These are phyloP conservation scores for Coemansia javaensis DNA, from an alignment of 192 early-diverging fungal genomes.

Conservation along the genomic window DNA sequence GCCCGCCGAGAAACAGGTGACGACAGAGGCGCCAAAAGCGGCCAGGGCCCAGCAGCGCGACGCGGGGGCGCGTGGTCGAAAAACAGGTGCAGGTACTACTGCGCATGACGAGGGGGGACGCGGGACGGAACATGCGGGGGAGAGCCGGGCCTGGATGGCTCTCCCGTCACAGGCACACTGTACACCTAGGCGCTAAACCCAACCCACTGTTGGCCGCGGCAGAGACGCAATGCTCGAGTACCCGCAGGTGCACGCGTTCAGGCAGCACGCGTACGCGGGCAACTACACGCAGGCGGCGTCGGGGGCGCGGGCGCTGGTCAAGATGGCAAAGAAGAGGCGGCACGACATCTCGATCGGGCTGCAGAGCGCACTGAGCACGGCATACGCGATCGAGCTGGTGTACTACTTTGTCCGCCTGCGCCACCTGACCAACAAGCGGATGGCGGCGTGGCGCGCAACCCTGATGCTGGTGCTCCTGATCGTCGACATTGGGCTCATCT, in stretches of 20 bases:
- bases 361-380: conserved; percentile 25
- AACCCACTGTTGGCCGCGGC: no score
- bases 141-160: no score
- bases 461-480: conserved; percentile 37
- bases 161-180: no score
- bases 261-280: background rate
- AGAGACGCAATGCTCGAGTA: conserved; percentile 24
- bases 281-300: conserved; percentile 13
- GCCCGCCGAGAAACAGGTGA: no score
- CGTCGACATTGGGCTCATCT: conserved; percentile 36
- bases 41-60: no score
- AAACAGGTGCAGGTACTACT: no score
- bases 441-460: conserved; percentile 41
- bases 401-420: conserved; percentile 43
- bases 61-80: no score
- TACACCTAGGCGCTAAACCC: no score
- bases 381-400: conserved; percentile 31
- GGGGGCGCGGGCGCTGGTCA: conserved; percentile 1
- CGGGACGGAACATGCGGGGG: no score
- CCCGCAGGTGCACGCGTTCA: conserved; percentile 6
- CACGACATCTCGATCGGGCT: conserved; percentile 44
- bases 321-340: conserved; percentile 19
- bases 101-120: no score
- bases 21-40: no score
- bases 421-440: conserved; percentile 21